Conservation (phyloP, 169 alveolate genomes). For the Plasmodium cynomolgi region DNA sequence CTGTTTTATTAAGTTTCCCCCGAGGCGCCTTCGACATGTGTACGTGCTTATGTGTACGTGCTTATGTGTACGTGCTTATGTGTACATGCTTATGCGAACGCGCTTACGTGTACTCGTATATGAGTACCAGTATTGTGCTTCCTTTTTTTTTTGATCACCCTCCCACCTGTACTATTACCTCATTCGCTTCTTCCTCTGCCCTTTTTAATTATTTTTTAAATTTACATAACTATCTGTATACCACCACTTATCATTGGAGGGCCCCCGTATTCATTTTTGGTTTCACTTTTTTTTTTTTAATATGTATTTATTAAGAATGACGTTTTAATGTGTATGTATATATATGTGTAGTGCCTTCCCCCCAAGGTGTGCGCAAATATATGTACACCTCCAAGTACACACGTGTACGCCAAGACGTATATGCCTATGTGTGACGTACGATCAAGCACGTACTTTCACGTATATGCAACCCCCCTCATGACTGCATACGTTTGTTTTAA, state of each 20-base stretch:
- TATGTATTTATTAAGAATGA: conserved; percentile 8
- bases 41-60: background rate
- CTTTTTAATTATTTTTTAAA: conserved; percentile 49
- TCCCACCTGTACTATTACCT: background rate
- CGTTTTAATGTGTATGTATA: conserved; percentile 1
- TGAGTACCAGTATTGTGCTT: background rate
- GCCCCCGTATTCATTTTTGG: conserved; percentile 9
- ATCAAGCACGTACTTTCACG: background rate
- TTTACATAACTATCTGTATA: conserved; percentile 22
- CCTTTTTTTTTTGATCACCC: background rate
- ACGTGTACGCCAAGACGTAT: background rate
- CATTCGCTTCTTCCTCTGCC: background rate
- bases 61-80: background rate
- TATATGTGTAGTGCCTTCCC: background rate
- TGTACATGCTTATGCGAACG: too few relatives aligned
- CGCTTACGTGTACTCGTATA: conserved; percentile 11
- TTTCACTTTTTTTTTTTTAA: conserved; percentile 25
- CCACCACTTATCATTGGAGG: conserved; percentile 25
- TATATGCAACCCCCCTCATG: background rate
- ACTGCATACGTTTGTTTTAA: conserved; percentile 6
- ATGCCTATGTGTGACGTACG: background rate
- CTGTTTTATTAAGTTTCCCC: background rate
- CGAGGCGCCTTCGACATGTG: background rate
- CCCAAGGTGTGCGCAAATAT: background rate
- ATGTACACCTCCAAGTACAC: background rate